Percentiles rank a stretch among this genome's conserved stretches.
Evolutionary conservation across 208 protist species (phyloP).

Genomic region (Porcisia hertigi): DNA sequence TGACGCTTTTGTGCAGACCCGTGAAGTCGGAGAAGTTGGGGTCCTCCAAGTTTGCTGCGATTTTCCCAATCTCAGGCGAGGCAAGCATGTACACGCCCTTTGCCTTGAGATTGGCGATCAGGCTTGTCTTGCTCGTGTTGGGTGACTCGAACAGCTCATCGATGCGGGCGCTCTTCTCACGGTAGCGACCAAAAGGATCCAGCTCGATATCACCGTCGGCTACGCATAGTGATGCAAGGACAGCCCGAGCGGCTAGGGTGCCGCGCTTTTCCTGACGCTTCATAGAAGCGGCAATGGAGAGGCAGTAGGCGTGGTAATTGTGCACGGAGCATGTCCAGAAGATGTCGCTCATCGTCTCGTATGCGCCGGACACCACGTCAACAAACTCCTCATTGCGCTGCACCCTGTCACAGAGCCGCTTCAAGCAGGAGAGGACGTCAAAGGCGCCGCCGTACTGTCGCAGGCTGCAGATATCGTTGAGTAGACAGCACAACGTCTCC

Average conservation of each 20-base stretch:
- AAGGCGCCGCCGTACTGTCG: conserved; percentile 54
- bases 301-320: conserved; percentile 77
- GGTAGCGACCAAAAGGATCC: conserved; percentile 53
- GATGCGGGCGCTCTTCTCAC: conserved; percentile 48
- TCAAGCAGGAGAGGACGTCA: conserved; percentile 56
- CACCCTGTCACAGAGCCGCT: conserved; percentile 59
- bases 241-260: conserved; percentile 47
- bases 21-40: conserved; percentile 31
- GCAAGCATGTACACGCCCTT: conserved; percentile 21
- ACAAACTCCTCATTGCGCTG: conserved; percentile 28
- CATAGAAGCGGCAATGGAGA: conserved; percentile 48
- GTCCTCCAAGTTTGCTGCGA: conserved; percentile 26
- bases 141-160: conserved; percentile 62
- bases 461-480: conserved; percentile 45
- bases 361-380: conserved; percentile 38
- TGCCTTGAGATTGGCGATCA: conserved; percentile 37
- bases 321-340: conserved; percentile 71
- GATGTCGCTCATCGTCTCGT: conserved; percentile 62
- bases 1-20: conserved; percentile 29
- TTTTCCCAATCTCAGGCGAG: conserved; percentile 18
- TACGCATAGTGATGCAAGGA: conserved; percentile 70
- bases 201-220: conserved; percentile 45
- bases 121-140: conserved; percentile 32
- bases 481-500: conserved; percentile 57
- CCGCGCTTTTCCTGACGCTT: conserved; percentile 32